A percentile compares a stretch with the other conserved stretches of the same genome.
Conservation (phyloP, 345 rosid species). For the Linum usitatissimum region DNA sequence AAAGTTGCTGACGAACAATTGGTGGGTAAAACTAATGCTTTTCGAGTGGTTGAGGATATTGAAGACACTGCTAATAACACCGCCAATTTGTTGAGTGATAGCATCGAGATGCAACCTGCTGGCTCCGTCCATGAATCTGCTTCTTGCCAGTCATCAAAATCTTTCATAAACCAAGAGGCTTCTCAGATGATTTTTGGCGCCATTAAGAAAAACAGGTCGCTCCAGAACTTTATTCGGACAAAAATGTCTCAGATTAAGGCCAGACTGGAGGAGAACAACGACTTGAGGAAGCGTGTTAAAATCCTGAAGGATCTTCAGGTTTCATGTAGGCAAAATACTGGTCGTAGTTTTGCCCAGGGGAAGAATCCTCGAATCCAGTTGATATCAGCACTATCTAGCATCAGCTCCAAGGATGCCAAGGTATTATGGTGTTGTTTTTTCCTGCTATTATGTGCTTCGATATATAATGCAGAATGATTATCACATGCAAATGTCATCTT, state of each 20-base stretch:
- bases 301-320: constrained; percentile 61
- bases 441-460: not conserved
- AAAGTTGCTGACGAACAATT: constrained; percentile 23
- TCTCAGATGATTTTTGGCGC: constrained; percentile 62
- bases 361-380: constrained; percentile 70
- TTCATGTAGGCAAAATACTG: constrained; percentile 55
- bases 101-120: constrained; percentile 22
- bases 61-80: constrained; percentile 20
- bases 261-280: constrained; percentile 72
- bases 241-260: constrained; percentile 64
- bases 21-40: constrained; percentile 26
- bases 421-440: constrained; percentile 18
- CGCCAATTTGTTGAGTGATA: constrained; percentile 16
- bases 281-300: constrained; percentile 58
- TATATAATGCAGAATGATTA: not conserved
- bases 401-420: constrained; percentile 37
- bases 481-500: not conserved
- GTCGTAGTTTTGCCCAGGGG: constrained; percentile 49
- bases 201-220: constrained; percentile 69
- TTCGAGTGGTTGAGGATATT: constrained; percentile 32
- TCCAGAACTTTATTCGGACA: constrained; percentile 56
- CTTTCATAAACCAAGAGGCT: constrained; percentile 55
- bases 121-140: constrained; percentile 20
- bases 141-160: constrained; percentile 22
- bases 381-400: constrained; percentile 37